Base-by-base conservation (phyloP, 805 yeast species). In the Candida nitratophila region DNA sequence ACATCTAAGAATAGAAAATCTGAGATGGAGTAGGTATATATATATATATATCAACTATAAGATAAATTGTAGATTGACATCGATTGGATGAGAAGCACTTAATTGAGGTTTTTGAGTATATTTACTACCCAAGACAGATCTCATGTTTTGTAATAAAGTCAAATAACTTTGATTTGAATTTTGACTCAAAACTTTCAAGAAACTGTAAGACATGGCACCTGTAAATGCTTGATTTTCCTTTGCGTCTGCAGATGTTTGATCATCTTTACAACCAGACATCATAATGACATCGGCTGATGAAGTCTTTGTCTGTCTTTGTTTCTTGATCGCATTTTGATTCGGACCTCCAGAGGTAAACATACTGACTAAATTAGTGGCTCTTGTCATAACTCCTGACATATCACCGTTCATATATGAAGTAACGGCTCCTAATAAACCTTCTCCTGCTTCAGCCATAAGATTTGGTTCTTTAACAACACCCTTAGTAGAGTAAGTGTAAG, bases 231-330 rank as follows among this genome's bases (percentile, higher is more conserved):
- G 86, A 41, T 74, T 77, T 54, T 80, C 83, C 16, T 65, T 65
- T 1, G 90, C 80, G 60, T 83, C 90, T n/a, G 90, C 90, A 40
- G 80, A 74, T 0, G 90, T 83, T 64, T 83, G 90, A 46, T 73
- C 70, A 60, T 83, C 90, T 57, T 82, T 82, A 49, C 89, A 83
- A 2, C 90, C 90, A 8, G 84, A 76, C 43, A 83, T 62, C 59
- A 76, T 73, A 21, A 84, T 73, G 16, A 78, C 83, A 60, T 83
- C 90, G 3, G 86, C 85, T 0, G 86, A 74, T 1, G 84, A 71
- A 39, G 79, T 73, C 56, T 81, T 82, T 26, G 76, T 68, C 50
- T 71, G 73, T 43, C 60, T 69, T n/a, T 76, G 67, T 35, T 59
- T 57, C 45, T 76, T 69, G n/a, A 46, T 39, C 4, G 56, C 50